Percentiles rank a stretch among this genome's conserved stretches.
Conservation (phyloP, 768 basidiomycete species). For the Ephemerocybe angulata region DNA sequence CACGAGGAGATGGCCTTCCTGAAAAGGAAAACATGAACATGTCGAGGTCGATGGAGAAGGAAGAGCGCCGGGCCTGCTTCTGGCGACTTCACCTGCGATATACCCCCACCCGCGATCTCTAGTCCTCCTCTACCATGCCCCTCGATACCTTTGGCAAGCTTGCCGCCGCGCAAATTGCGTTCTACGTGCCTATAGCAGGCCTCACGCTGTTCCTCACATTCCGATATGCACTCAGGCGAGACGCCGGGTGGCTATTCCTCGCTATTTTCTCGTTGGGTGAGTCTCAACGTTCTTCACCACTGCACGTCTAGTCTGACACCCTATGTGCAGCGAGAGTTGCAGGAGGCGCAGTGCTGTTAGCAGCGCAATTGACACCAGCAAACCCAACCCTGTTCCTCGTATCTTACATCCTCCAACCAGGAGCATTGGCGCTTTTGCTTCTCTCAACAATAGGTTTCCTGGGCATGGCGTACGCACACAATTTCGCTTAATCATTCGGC, state of each 20-base stretch:
- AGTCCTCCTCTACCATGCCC: constrained; percentile 3
- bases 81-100: constrained; percentile 11
- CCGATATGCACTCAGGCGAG: constrained; percentile 54
- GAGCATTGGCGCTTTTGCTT: constrained; percentile 38
- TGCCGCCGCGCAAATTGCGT: constrained; percentile 54
- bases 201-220: constrained; percentile 42
- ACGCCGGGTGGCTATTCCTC: constrained; percentile 69
- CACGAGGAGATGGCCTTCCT: constrained; percentile 5
- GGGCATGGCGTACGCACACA: constrained; percentile 43
- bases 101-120: constrained; percentile 1
- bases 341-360: constrained; percentile 53
- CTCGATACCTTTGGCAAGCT: constrained; percentile 48
- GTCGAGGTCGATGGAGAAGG: constrained; percentile 2
- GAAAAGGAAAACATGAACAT: constrained; percentile 13
- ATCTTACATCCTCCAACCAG: constrained; percentile 48
- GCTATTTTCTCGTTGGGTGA: constrained; percentile 55
- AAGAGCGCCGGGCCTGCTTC: constrained; percentile 6
- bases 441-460: constrained; percentile 45
- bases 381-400: constrained; percentile 48
- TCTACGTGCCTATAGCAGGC: constrained; percentile 54
- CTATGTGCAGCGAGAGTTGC: constrained; percentile 50
- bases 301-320: neutral
- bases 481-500: constrained; percentile 16
- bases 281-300: constrained; percentile 18
- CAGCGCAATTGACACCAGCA: constrained; percentile 40